Evolutionary conservation across 2,329 filamentous ascomycete genomes (phyloP).

Genomic region (Endoconidiophora polonica): DNA sequence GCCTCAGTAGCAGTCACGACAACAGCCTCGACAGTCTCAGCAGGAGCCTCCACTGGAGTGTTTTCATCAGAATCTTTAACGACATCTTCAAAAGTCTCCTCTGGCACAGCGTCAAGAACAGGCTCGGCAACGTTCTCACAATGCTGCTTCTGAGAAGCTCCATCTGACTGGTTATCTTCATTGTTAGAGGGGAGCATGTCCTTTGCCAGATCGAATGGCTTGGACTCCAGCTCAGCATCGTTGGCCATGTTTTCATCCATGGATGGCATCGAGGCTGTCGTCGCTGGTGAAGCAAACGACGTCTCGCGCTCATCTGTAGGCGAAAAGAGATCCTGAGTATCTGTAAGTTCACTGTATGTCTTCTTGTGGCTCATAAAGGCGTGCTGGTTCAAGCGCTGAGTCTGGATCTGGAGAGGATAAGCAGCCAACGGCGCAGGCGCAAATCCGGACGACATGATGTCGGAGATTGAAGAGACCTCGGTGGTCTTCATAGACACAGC

Average conservation of each 20-base stretch:
- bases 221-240: constrained; percentile 3
- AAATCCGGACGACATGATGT: constrained; percentile 2
- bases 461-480: constrained; percentile 2
- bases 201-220: constrained; percentile 4
- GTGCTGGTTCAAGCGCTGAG: not conserved
- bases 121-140: too few relatives aligned
- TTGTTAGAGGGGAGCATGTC: not conserved
- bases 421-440: not conserved
- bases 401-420: constrained; percentile 3
- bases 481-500: not conserved
- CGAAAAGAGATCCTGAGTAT: constrained; percentile 9
- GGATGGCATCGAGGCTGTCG: constrained; percentile 5
- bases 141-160: not conserved
- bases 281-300: constrained; percentile 12
- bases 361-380: constrained; percentile 10
- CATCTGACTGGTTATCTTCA: not conserved
- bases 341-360: constrained; percentile 7
- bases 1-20: not conserved
- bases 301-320: constrained; percentile 6
- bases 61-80: not conserved
- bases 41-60: not conserved
- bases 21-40: not conserved
- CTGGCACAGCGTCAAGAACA: not conserved
- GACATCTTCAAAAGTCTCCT: not conserved
- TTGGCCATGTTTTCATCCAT: not conserved